Base-by-base conservation (phyloP, 768 basidiomycete genomes). In the Pleurotus cornucopiae region DNA sequence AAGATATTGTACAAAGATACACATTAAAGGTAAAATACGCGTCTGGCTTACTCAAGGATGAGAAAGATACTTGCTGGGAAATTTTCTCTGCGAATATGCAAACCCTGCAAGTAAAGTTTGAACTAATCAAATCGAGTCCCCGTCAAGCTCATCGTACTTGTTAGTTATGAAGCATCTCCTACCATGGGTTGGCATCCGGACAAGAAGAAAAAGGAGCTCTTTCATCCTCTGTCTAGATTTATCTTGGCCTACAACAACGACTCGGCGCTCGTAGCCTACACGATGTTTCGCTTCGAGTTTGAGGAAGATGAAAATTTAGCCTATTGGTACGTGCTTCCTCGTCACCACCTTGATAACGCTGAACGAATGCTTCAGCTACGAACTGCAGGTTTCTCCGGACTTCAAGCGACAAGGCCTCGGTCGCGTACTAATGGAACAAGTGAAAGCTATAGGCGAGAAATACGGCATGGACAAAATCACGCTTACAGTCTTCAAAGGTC, bases 401-500 rank as follows among this genome's bases (percentile, higher is more conserved):
- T 67, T 62, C 12, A 79, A 76, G 57, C 73, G 85, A 4, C 66
- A 65, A 23, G 89, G 91, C 2, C 67, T 89, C 0, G 91, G 91
- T 0, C 79, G 69, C 57, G 62, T 67, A 18, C 65, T 93, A 48
- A 73, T 85, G 65, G 68, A 73, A 2, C 67, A 69, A 18, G 68
- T 93, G 16, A 69, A 69, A 18, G 69, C 68, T 6, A 77, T 92
- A 13, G 84, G 80, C 5, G 63, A 62, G 12, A 65, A 62, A 40
- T 88, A 77, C 71, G 58, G 64, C 2, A 88, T 93, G 85, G 69
- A 81, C 39, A 91, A 86, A 64, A 67, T 89, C 23, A 80, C 86
- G 76, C 77, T 94, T 13, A 94, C 91, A 0, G 88, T 84, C 1
- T 78, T 93, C 61, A 85, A 83, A 78, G 75, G 91, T 90, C 34